Percentiles rank a stretch among this genome's conserved stretches.
These are phyloP conservation scores for Solanum stenotomum DNA, from an alignment of 257 asterid genomes.

Conservation along the genomic window DNA sequence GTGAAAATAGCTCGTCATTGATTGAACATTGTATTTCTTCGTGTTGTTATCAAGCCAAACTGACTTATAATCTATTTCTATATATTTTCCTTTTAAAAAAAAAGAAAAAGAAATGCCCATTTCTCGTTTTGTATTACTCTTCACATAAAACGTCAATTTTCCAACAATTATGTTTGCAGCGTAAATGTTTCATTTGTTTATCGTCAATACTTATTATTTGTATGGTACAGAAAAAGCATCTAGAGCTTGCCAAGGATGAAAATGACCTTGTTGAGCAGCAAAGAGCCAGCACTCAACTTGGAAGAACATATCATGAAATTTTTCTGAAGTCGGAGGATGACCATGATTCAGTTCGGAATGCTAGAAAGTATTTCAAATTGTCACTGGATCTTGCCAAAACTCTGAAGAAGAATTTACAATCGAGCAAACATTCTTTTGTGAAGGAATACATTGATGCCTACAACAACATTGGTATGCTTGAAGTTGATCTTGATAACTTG, in stretches of 20 bases:
- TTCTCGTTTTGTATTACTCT: not conserved
- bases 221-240: constrained; percentile 63
- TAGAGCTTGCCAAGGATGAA: constrained; percentile 66
- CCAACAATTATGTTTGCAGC: not conserved
- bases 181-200: not conserved
- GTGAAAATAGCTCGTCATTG: not conserved
- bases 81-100: not conserved
- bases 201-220: not conserved
- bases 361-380: constrained; percentile 62
- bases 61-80: not conserved
- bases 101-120: too few species aligned
- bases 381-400: constrained; percentile 61
- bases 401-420: constrained; percentile 38
- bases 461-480: constrained; percentile 93
- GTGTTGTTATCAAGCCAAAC: not conserved
- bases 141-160: not conserved
- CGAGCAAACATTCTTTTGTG: constrained; percentile 28
- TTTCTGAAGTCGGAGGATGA: constrained; percentile 72
- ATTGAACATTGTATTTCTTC: not conserved
- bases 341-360: constrained; percentile 54
- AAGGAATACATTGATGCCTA: constrained; percentile 89
- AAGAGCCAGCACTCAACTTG: constrained; percentile 95
- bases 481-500: constrained; percentile 76
- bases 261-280: constrained; percentile 79
- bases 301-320: constrained; percentile 88